Percentiles rank a stretch among this genome's conserved stretches.
These are phyloP conservation scores for Coccomyxa sp. DNA, from an alignment of 139 green algal genomes.

Conservation along the genomic window DNA sequence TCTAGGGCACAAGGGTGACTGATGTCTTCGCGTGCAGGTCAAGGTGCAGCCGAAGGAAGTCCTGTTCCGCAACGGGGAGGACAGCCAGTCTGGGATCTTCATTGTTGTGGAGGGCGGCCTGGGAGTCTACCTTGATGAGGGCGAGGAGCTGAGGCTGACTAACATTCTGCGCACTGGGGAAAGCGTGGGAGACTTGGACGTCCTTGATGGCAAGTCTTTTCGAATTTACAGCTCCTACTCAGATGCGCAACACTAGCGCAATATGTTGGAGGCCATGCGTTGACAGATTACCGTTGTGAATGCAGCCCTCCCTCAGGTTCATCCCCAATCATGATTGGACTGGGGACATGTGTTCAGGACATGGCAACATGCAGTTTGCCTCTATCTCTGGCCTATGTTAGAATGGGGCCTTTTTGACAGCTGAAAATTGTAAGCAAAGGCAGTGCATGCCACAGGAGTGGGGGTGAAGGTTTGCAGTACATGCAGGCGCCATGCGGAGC, in stretches of 20 bases:
- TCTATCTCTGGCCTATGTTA: no score
- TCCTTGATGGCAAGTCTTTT: slow-evolving; percentile 54
- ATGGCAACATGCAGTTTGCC: no score
- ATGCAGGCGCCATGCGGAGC: slow-evolving; percentile 38
- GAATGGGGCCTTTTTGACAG: no score
- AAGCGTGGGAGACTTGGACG: slow-evolving; percentile 71
- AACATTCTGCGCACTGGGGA: slow-evolving; percentile 70
- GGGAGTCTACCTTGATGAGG: slow-evolving; percentile 58
- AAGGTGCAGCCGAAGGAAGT: slow-evolving; percentile 47
- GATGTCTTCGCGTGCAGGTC: slow-evolving; percentile 42
- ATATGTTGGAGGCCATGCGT: no score
- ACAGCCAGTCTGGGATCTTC: slow-evolving; percentile 61
- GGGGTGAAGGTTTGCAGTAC: not conserved
- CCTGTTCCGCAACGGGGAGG: slow-evolving; percentile 55
- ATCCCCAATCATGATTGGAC: no score
- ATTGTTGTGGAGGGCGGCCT: slow-evolving; percentile 69
- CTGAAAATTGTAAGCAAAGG: no score
- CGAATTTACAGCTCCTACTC: no score
- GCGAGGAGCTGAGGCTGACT: slow-evolving; percentile 40
- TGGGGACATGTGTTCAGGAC: not conserved
- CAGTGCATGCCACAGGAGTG: no score
- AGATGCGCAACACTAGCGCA: no score
- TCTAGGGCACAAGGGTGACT: no score
- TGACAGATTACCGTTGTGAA: no score
- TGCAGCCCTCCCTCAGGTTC: no score